Evolutionary conservation across 495 filamentous ascomycete species (phyloP).

Genomic region (Oidiodendron maius): DNA sequence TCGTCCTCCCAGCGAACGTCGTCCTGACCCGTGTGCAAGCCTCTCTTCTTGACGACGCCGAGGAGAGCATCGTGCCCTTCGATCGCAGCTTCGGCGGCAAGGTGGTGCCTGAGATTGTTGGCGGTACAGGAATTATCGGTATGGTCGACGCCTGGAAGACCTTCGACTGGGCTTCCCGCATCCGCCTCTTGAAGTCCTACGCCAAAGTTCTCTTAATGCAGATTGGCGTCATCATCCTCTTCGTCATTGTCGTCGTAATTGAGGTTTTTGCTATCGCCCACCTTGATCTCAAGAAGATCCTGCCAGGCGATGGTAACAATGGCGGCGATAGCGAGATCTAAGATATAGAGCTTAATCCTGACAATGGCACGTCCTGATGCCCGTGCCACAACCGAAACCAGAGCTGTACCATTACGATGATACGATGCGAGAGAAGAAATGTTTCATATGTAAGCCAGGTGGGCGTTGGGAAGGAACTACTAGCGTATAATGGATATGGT

Average conservation of each 20-base stretch:
- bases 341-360: too few relatives aligned
- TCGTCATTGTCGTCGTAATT: conserved; percentile 27
- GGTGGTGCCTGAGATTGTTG: conserved; percentile 49
- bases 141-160: conserved; percentile 63
- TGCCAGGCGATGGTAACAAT: conserved; percentile 1
- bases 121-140: conserved; percentile 52
- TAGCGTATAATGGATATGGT: neutral
- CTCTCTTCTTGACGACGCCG: conserved; percentile 59
- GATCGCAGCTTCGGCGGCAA: conserved; percentile 63
- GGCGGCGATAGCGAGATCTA: neutral
- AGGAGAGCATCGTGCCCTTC: conserved; percentile 72
- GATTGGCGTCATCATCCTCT: conserved; percentile 36
- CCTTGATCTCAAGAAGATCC: conserved; percentile 18
- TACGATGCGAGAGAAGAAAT: neutral
- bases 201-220: conserved; percentile 50
- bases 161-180: conserved; percentile 54
- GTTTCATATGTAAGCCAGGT: neutral
- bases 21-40: conserved; percentile 65
- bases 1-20: conserved; percentile 57
- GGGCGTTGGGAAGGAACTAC: neutral
- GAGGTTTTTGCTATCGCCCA: conserved; percentile 32
- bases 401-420: neutral
- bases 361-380: too few relatives aligned
- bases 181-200: conserved; percentile 54
- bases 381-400: too few relatives aligned